A percentile compares a stretch with the other conserved stretches of the same genome.
Evolutionary conservation across 352 stramenopile genomes (phyloP).

Genomic region (Thalassiosira mediterranea): DNA sequence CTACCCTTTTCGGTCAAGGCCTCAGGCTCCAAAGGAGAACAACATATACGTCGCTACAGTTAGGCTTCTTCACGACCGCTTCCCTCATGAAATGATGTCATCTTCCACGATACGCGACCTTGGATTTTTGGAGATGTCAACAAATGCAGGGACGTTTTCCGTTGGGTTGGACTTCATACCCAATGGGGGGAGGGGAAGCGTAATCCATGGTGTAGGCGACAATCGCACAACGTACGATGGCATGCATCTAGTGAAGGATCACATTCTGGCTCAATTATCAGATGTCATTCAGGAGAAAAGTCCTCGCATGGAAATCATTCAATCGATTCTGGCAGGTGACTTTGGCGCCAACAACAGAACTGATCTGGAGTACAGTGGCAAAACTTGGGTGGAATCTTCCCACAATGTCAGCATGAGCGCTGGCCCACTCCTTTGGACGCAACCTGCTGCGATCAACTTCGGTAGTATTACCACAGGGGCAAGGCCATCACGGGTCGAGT

Average conservation of each 20-base stretch:
- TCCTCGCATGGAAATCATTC: no score
- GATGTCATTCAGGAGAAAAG: background rate
- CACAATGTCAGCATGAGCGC: background rate
- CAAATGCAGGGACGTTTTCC: constrained; percentile 56
- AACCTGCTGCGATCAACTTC: constrained; percentile 52
- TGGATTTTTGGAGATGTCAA: constrained; percentile 67
- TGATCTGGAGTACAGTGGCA: no score
- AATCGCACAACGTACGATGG: constrained; percentile 36
- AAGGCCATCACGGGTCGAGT: constrained; percentile 21
- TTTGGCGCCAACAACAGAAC: no score
- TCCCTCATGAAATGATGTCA: constrained; percentile 30
- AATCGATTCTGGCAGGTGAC: no score
- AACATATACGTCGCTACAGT: constrained; percentile 55
- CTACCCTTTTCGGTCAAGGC: constrained; percentile 27
- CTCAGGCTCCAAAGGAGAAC: constrained; percentile 30
- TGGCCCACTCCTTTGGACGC: background rate
- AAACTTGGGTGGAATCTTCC: no score
- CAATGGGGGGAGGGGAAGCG: constrained; percentile 27
- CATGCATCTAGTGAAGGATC: constrained; percentile 36
- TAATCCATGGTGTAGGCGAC: constrained; percentile 32
- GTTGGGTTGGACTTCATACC: constrained; percentile 68
- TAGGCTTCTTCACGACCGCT: constrained; percentile 51
- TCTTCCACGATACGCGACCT: constrained; percentile 41
- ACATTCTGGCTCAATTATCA: background rate
- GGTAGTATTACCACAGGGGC: constrained; percentile 60